phyloP scores from a whole-genome alignment of 306 rosid species.

The Lablab purpureus region DNA sequence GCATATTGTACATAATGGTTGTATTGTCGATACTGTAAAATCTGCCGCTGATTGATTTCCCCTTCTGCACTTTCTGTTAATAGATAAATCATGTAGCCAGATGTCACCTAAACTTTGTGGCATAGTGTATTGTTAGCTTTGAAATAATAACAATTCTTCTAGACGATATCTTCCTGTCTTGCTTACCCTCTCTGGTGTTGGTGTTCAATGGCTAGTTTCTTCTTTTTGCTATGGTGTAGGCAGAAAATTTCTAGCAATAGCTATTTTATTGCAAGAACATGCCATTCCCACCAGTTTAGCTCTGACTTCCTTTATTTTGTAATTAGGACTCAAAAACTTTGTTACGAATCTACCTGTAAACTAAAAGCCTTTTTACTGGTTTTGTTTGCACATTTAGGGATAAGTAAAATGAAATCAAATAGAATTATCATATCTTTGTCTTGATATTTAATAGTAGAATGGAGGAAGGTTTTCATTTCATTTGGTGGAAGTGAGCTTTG shows the following conservation, averaged over 20 bases:
- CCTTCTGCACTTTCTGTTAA: slow-evolving; percentile 37
- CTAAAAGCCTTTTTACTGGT: not conserved
- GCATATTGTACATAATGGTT: slow-evolving; percentile 65
- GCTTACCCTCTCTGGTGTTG: not conserved
- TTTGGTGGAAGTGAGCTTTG: not conserved
- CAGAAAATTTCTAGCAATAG: not conserved
- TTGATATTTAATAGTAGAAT: not conserved
- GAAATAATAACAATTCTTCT: slow-evolving; percentile 32
- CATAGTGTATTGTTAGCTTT: slow-evolving; percentile 43
- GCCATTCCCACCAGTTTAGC: not conserved
- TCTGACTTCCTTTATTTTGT: slow-evolving; percentile 31
- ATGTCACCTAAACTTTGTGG: slow-evolving; percentile 50
- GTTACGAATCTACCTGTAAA: not conserved
- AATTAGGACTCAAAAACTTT: not conserved
- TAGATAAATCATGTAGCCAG: slow-evolving; percentile 39
- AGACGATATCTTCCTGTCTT: not conserved
- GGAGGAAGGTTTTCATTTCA: not conserved
- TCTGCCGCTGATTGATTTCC: slow-evolving; percentile 45
- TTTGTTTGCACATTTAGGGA: not conserved
- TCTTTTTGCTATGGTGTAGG: slow-evolving; percentile 9
- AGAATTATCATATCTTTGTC: not conserved
- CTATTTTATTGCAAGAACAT: slow-evolving; percentile 22
- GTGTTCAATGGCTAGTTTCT: not conserved
- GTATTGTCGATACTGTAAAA: slow-evolving; percentile 64
- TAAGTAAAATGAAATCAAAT: not conserved